Evolutionary conservation across 176 grass and related monocot species (phyloP).

Genomic region (Pontederia paniculata): DNA sequence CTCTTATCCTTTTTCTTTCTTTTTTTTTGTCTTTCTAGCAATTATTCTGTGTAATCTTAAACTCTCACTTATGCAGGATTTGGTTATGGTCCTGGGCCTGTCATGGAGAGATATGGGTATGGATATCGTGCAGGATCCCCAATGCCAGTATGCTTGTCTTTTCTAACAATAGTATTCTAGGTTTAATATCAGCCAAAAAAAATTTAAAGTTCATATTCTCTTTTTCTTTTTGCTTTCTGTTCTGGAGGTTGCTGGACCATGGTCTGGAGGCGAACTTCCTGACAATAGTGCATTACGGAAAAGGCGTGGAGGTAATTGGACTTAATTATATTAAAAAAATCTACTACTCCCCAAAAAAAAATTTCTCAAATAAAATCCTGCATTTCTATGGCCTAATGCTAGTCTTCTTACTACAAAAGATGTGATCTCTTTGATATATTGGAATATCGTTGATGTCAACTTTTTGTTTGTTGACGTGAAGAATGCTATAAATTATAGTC

Average conservation of each 20-base stretch:
- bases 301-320: slow-evolving; percentile 66
- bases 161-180: slow-evolving; percentile 15
- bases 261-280: slow-evolving; percentile 46
- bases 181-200: slow-evolving; percentile 1
- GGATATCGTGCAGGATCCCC: slow-evolving; percentile 73
- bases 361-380: too few species aligned
- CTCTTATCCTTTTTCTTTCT: too few species aligned
- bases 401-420: too few species aligned
- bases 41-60: too few species aligned
- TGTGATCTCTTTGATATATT: too few species aligned
- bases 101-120: slow-evolving; percentile 62
- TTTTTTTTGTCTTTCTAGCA: too few species aligned
- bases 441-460: background rate
- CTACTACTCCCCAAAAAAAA: too few species aligned
- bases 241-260: slow-evolving; percentile 57
- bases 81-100: slow-evolving; percentile 61
- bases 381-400: too few species aligned
- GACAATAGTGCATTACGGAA: slow-evolving; percentile 82
- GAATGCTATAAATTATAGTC: too few species aligned
- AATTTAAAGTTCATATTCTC: background rate
- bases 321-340: background rate
- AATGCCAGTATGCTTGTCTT: slow-evolving; percentile 50
- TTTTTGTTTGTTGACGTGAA: background rate
- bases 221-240: slow-evolving; percentile 3
- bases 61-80: slow-evolving; percentile 34